Conservation (phyloP, 2,329 filamentous ascomycete species). For the Colletotrichum lindemuthianum region DNA sequence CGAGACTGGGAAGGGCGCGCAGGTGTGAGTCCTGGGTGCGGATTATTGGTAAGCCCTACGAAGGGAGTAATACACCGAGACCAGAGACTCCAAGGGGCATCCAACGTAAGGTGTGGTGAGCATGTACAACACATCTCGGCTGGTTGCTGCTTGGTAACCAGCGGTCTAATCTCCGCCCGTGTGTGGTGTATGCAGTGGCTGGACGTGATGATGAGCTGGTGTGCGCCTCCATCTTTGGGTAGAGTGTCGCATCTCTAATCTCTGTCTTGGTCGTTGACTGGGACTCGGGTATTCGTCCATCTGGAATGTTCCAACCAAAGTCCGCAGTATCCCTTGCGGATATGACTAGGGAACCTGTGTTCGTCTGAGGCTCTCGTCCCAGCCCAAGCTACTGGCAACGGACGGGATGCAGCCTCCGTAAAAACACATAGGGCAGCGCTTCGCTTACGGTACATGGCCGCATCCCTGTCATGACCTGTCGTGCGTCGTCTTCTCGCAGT, state of each 20-base stretch:
- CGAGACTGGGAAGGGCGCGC: constrained; percentile 1
- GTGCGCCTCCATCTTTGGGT: not conserved
- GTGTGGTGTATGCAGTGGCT: constrained; percentile 7
- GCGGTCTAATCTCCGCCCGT: constrained; percentile 22
- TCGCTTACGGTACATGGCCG: constrained; percentile 20
- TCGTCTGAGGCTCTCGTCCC: constrained; percentile 19
- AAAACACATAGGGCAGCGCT: not conserved
- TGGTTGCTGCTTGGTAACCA: constrained; percentile 33
- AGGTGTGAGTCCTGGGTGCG: constrained; percentile 1
- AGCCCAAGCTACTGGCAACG: not conserved
- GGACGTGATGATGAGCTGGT: not conserved
- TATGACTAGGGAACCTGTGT: not conserved
- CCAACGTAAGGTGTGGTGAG: too few relatives aligned
- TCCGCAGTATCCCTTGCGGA: constrained; percentile 29
- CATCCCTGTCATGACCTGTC: too few relatives aligned
- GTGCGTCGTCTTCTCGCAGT: too few relatives aligned
- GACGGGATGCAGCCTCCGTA: too few relatives aligned
- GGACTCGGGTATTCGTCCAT: not conserved
- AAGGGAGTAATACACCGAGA: constrained; percentile 10
- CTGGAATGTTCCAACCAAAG: constrained; percentile 25
- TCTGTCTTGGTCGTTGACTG: not conserved
- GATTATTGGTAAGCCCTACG: constrained; percentile 31
- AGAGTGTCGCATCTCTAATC: constrained; percentile 8
- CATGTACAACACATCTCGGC: not conserved
- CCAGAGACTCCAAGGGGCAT: not conserved